phyloP scores from a whole-genome alignment of 2,329 filamentous ascomycete genomes.

The Westerdykella aurantiaca region DNA sequence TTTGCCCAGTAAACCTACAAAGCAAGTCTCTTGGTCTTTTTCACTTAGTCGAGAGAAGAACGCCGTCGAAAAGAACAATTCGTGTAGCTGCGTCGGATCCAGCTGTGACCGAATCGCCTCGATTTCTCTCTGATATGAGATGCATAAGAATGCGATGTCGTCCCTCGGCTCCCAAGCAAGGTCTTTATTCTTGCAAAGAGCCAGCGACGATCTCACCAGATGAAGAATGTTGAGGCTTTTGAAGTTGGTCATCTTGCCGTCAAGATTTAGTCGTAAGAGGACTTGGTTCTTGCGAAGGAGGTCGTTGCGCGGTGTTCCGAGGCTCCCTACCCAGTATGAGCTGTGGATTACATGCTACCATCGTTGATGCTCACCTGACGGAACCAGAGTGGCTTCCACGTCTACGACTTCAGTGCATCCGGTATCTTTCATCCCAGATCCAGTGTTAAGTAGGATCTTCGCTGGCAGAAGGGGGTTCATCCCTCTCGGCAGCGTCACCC shows the following conservation, averaged over 20 bases:
- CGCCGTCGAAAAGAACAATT: constrained; percentile 22
- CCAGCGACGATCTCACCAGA: constrained; percentile 21
- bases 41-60: constrained; percentile 14
- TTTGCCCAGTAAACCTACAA: not conserved
- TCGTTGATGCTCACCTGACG: constrained; percentile 17
- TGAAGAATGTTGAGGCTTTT: constrained; percentile 28
- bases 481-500: constrained; percentile 21
- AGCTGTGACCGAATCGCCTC: constrained; percentile 19
- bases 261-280: constrained; percentile 18
- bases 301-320: constrained; percentile 24
- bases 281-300: constrained; percentile 20
- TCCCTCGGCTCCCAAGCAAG: constrained; percentile 27
- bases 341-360: not conserved
- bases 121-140: constrained; percentile 20
- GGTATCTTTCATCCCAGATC: constrained; percentile 25
- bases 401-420: constrained; percentile 21
- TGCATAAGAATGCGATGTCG: constrained; percentile 27
- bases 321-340: constrained; percentile 17
- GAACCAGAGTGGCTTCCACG: constrained; percentile 28
- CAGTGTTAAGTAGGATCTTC: constrained; percentile 28
- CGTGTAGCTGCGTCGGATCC: constrained; percentile 17
- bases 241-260: constrained; percentile 20
- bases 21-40: not conserved
- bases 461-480: constrained; percentile 28
- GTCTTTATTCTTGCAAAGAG: constrained; percentile 19